Conservation (phyloP, 495 filamentous ascomycete species). For the Trichoderma asperelloides region DNA sequence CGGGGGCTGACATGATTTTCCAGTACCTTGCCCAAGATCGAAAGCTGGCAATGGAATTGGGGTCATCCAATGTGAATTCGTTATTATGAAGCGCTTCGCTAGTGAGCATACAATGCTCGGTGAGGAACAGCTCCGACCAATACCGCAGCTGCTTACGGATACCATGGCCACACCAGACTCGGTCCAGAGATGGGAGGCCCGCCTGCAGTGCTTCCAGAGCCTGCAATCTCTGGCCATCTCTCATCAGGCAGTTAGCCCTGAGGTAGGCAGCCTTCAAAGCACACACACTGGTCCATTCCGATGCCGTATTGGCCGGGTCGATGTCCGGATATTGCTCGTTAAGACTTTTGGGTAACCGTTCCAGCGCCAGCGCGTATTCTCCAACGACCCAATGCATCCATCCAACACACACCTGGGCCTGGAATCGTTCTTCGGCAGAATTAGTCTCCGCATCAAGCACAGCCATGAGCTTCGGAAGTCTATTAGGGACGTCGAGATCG, state of each 20-base stretch:
- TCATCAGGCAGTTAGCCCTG: slow-evolving; percentile 59
- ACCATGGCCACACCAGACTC: slow-evolving; percentile 31
- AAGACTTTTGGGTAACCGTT: slow-evolving; percentile 54
- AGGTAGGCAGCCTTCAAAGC: slow-evolving; percentile 69
- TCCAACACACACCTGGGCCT: slow-evolving; percentile 70
- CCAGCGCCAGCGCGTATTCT: slow-evolving; percentile 53
- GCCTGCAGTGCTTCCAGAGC: slow-evolving; percentile 57
- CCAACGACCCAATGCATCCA: slow-evolving; percentile 73
- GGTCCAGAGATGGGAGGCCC: slow-evolving; percentile 49
- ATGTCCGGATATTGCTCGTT: slow-evolving; percentile 42
- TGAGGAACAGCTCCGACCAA: slow-evolving; percentile 73
- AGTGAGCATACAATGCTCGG: slow-evolving; percentile 58
- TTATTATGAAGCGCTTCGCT: slow-evolving; percentile 44
- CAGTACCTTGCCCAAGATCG: slow-evolving; percentile 55
- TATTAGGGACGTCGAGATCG: slow-evolving; percentile 36
- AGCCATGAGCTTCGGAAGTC: slow-evolving; percentile 54
- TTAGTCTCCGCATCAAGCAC: slow-evolving; percentile 55
- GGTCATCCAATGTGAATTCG: slow-evolving; percentile 33
- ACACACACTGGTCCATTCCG: slow-evolving; percentile 72
- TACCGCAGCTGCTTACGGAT: slow-evolving; percentile 51
- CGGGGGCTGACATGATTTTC: slow-evolving; percentile 29
- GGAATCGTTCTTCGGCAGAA: slow-evolving; percentile 58
- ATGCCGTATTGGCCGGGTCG: slow-evolving; percentile 32
- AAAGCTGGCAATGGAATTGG: slow-evolving; percentile 46
- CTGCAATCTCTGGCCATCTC: slow-evolving; percentile 40